Evolutionary conservation across 306 rosid genomes (phyloP).

Genomic region (Lithocarpus polystachyus): DNA sequence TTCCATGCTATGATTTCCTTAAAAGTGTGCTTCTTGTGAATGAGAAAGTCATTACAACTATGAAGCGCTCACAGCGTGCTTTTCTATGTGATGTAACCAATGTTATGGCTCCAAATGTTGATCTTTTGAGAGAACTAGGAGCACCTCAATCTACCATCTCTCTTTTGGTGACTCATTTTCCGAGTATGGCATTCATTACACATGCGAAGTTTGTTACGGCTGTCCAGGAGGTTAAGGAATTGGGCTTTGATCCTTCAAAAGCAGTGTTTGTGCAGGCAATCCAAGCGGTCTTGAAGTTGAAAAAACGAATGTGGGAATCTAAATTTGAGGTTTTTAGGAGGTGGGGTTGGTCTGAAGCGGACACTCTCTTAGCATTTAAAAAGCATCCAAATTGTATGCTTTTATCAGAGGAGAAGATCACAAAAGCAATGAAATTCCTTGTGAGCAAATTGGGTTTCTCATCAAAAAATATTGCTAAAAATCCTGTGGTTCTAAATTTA

Average conservation of each 20-base stretch:
- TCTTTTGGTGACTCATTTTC: background rate
- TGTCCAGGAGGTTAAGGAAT: conserved; percentile 9
- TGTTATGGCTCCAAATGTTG: conserved; percentile 12
- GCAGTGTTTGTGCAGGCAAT: conserved; percentile 23
- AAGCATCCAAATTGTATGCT: conserved; percentile 28
- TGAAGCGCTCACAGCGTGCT: background rate
- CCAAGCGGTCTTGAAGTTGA: background rate
- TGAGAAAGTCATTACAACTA: background rate
- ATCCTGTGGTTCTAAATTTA: background rate
- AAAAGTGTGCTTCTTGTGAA: conserved; percentile 20
- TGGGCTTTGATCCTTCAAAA: conserved; percentile 29
- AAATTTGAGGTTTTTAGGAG: conserved; percentile 18
- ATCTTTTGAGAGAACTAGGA: conserved; percentile 31
- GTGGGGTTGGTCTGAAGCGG: conserved; percentile 34
- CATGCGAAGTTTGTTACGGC: background rate
- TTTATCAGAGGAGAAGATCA: conserved; percentile 12
- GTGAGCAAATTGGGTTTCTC: conserved; percentile 27
- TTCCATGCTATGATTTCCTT: conserved; percentile 27
- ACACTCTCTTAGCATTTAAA: conserved; percentile 23
- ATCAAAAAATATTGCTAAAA: conserved; percentile 7
- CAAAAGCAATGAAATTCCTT: conserved; percentile 14
- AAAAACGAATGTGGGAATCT: conserved; percentile 9
- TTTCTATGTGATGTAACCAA: background rate
- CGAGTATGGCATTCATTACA: background rate
- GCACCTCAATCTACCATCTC: conserved; percentile 17